Conservation (phyloP, 2,329 filamentous ascomycete genomes). For the Talaromyces sp. region DNA sequence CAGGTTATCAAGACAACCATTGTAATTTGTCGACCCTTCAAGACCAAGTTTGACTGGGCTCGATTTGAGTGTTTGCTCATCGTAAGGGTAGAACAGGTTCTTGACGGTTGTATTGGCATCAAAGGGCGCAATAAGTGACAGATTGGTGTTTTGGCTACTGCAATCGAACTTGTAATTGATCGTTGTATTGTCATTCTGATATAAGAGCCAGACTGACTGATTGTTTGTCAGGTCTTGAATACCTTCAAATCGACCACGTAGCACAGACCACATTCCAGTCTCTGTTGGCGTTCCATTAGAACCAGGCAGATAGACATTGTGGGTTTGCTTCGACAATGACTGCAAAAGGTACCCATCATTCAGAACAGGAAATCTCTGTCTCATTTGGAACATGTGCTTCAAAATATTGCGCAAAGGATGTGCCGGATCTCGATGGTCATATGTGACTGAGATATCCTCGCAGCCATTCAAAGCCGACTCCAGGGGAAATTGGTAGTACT, state of each 20-base stretch:
- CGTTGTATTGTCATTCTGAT: conserved; percentile 47
- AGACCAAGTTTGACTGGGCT: conserved; percentile 48
- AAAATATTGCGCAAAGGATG: conserved; percentile 60
- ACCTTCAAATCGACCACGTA: conserved; percentile 50
- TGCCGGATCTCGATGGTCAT: conserved; percentile 62
- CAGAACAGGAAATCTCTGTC: conserved; percentile 54
- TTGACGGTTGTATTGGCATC: conserved; percentile 54
- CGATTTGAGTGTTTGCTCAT: conserved; percentile 46
- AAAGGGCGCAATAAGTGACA: conserved; percentile 56
- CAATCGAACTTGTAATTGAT: conserved; percentile 59
- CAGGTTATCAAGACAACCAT: conserved; percentile 56
- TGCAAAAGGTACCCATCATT: conserved; percentile 58
- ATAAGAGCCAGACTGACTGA: conserved; percentile 46
- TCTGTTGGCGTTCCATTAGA: conserved; percentile 54
- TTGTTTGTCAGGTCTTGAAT: conserved; percentile 53
- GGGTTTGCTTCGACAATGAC: conserved; percentile 57
- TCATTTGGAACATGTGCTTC: conserved; percentile 61
- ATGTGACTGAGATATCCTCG: conserved; percentile 54
- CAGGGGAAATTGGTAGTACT: conserved; percentile 58
- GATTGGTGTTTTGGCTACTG: conserved; percentile 37
- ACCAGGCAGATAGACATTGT: conserved; percentile 50
- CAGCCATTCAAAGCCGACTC: conserved; percentile 55
- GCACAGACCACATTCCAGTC: conserved; percentile 59
- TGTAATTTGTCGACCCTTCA: conserved; percentile 46
- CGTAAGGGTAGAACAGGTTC: conserved; percentile 53